Base-by-base conservation (phyloP, 208 protist genomes). In the Sergeia podlipaevii region DNA sequence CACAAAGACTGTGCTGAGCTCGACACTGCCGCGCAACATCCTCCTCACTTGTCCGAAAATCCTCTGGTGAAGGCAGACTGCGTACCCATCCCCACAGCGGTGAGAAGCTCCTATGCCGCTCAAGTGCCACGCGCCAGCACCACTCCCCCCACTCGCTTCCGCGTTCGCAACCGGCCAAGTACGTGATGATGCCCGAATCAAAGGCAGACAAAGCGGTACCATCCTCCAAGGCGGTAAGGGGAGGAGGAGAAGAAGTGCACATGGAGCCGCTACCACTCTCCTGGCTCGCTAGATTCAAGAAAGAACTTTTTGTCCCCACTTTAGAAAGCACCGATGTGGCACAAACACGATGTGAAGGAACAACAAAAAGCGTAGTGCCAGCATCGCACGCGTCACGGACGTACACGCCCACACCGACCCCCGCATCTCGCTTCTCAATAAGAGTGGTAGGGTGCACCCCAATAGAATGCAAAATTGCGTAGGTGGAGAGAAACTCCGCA, bases 401-500 rank as follows among this genome's bases (percentile, higher is more conserved):
- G 62, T 84, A 92, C n/a, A 95, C 70, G 32, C 84, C 88, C 0
- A 87, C 52, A 4, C 83, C 77, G 2, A 77, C 61, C 5, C 73
- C 65, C 1, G 80, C 56, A 48, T 95, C 88, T 23, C 88, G 84
- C 34, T 82, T 80, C 60, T 95, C 88, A 39, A 95, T 78, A 17
- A 95, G 55, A 6, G 73, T 58, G 8, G 84, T 88, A n/a, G 77
- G 60, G 65, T 95, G 88, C 4, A 95, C 42, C 13, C 80, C 85
- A 38, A 95, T 80, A 30, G 58, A 55, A 46, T 90, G 67, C 23
- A 91, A 39, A 55, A 95, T 85, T 20, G 88, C 85, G 62, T 86
- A 92, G 7, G 88, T 95, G 49, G 88, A 77, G 10, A 84, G 56
- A 56, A 91, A 95, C 63, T 95, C 84, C 0, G 88, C 81, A 30